Base-by-base conservation (phyloP, 2,329 filamentous ascomycete genomes). In the Septoria petroselini region DNA sequence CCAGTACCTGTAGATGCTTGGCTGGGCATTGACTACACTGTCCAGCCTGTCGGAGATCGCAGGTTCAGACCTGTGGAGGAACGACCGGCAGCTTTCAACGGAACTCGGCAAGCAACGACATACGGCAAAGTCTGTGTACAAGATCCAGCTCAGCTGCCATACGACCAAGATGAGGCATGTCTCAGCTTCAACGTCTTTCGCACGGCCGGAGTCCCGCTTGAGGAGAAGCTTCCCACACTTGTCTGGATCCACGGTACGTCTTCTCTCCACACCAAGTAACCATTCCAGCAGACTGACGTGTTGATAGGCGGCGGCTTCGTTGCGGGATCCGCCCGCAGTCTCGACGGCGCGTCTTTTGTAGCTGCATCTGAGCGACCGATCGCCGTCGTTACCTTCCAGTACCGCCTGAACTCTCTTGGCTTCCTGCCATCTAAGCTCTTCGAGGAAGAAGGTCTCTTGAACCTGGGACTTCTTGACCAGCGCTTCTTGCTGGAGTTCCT, bases 361-460 rank as follows among this genome's bases (percentile, higher is more conserved):
- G 74, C 76, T 4, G 83, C 77, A 54, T 64, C 62, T 1, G 54
- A 58, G 17, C 49, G 65, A n/a, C 74, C 75, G 7, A 64, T 84
- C 38, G 67, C 84, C 29, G 77, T 72, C 18, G 72, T 84, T 48
- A 77, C 73, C 63, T 76, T 82, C 65, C 79, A 79, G 68, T 80
- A 85, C 63, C 76, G 84, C 3, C 73, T 86, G 47, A 82, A 82
- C 4, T 77, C 80, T 4, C 71, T 88, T 55, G 86, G 86, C 0
- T 88, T 90, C 66, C 65, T 86, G 19, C 77, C 80, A 9, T 81
- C 75, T 9, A 65, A 62, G 2, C 52, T 76, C 34, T 74, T 76
- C 14, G 71, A 74, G 8, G 73, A 75, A 27, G 75, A 76, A 41
- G 81, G 78, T 0, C 53, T 77, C 23, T 64, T 83, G 42, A 73